Conservation (phyloP, 306 rosid species). For the Geum urbanum region DNA sequence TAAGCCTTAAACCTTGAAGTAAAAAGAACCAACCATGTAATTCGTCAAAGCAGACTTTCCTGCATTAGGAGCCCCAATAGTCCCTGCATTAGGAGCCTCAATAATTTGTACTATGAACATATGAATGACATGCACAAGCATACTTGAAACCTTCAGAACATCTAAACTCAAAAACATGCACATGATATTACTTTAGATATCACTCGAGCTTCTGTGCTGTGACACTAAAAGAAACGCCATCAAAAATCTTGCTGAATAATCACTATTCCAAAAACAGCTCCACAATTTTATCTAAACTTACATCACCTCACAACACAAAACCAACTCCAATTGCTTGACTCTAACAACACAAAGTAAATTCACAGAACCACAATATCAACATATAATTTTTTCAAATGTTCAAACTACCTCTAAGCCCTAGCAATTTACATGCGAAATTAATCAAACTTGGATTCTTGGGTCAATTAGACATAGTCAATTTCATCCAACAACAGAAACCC, state of each 20-base stretch:
- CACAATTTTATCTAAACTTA: no score
- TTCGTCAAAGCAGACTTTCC: slow-evolving; percentile 94
- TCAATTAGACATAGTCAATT: neutral
- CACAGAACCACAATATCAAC: neutral
- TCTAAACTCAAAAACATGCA: neutral
- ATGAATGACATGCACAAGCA: no score
- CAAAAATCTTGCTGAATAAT: neutral
- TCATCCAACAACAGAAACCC: slow-evolving; percentile 3
- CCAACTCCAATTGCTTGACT: neutral
- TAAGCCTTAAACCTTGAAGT: neutral
- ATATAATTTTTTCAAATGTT: neutral
- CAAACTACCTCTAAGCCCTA: neutral
- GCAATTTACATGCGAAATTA: neutral
- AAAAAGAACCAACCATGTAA: slow-evolving; percentile 52
- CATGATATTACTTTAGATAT: neutral
- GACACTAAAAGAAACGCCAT: no score
- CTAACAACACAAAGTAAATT: neutral
- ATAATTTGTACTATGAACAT: neutral
- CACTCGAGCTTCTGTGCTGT: no score
- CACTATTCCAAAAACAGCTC: no score
- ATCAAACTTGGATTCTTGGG: neutral
- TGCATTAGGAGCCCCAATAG: slow-evolving; percentile 92
- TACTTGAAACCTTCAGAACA: neutral
- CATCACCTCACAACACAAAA: no score
- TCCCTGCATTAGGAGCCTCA: slow-evolving; percentile 71